A percentile compares a stretch with the other conserved stretches of the same genome.
Evolutionary conservation across 257 asterid genomes (phyloP).

Genomic region (Solanum neorickii): DNA sequence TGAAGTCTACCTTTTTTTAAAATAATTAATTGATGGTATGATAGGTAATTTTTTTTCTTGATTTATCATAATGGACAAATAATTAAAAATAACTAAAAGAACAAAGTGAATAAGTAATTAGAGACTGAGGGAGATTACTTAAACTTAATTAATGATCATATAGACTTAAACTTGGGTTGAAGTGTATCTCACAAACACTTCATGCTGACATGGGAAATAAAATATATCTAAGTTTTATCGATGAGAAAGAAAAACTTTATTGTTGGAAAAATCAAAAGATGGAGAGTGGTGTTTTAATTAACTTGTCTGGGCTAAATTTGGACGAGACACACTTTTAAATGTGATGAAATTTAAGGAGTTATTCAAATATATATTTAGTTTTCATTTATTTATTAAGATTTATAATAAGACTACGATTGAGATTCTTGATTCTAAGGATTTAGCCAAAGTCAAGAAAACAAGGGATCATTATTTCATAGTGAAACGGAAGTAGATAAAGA

Average conservation of each 20-base stretch:
- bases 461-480: neutral
- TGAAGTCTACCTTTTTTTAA: too few species aligned
- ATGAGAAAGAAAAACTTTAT: neutral
- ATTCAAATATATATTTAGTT: neutral
- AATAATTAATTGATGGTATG: too few species aligned
- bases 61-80: too few species aligned
- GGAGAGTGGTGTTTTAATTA: too few species aligned
- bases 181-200: neutral
- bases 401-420: neutral
- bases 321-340: neutral
- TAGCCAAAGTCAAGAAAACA: neutral
- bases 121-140: too few species aligned
- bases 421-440: neutral
- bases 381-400: neutral
- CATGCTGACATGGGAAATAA: neutral
- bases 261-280: neutral
- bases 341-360: neutral
- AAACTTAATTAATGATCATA: too few species aligned
- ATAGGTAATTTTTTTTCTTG: too few species aligned
- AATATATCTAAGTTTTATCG: too few species aligned
- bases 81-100: too few species aligned
- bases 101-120: too few species aligned
- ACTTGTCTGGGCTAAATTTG: too few species aligned
- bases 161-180: neutral
- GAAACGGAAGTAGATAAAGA: neutral